Conservation (phyloP, 1,284 basidiomycete genomes). For the Boletellus deceptivus region DNA sequence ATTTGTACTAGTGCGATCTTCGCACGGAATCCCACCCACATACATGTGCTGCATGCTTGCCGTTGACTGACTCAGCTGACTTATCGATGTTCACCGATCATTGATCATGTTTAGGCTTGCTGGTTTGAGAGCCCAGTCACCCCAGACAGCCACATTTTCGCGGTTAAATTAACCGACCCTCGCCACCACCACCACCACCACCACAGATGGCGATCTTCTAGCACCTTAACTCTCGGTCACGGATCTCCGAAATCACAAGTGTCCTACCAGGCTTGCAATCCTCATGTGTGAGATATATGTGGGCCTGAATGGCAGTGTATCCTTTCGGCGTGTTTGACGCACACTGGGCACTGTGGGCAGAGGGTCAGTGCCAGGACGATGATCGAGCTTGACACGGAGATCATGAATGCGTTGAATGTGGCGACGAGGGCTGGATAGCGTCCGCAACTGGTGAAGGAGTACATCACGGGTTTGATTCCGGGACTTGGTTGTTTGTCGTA, state of each 20-base stretch:
- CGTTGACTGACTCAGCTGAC: slow-evolving; percentile 47
- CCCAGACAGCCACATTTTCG: no score
- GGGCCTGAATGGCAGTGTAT: slow-evolving; percentile 40
- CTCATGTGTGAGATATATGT: slow-evolving; percentile 46
- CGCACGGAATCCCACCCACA: not conserved
- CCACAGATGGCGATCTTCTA: slow-evolving; percentile 44
- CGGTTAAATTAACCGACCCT: no score
- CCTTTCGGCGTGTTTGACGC: slow-evolving; percentile 39
- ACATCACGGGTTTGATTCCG: slow-evolving; percentile 19
- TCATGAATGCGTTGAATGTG: slow-evolving; percentile 37
- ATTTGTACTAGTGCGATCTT: slow-evolving; percentile 21
- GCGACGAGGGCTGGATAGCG: slow-evolving; percentile 50
- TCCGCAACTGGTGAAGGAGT: slow-evolving; percentile 42
- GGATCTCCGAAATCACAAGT: slow-evolving; percentile 13
- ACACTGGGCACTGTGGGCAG: slow-evolving; percentile 9
- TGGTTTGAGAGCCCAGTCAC: no score
- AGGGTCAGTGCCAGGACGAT: slow-evolving; percentile 38
- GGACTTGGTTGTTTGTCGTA: no score
- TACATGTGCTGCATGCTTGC: slow-evolving; percentile 38
- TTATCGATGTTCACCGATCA: slow-evolving; percentile 41
- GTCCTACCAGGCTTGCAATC: slow-evolving; percentile 45
- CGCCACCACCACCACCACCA: slow-evolving; percentile 37
- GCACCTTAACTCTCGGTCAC: slow-evolving; percentile 44
- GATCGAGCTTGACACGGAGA: slow-evolving; percentile 46
- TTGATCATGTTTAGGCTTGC: no score